Conservation (phyloP, 768 basidiomycete genomes). For the Pleurotus eryngii region DNA sequence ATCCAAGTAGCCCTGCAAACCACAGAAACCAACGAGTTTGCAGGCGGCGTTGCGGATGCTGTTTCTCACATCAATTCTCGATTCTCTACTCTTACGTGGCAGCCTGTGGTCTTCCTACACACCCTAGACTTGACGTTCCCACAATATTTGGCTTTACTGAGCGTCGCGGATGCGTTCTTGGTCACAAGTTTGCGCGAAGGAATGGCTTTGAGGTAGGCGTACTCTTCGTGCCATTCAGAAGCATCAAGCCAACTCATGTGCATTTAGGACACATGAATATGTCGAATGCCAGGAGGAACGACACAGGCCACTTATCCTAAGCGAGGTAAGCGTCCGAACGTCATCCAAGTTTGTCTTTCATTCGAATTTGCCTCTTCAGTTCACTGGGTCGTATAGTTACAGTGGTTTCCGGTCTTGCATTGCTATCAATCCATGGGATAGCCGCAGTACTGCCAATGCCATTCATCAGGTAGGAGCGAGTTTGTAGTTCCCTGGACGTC, state of each 20-base stretch:
- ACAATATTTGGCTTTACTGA: constrained; percentile 81
- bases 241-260: too few species aligned
- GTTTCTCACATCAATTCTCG: constrained; percentile 80
- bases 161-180: constrained; percentile 81
- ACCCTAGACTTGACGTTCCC: constrained; percentile 82
- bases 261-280: constrained; percentile 64
- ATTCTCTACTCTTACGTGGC: constrained; percentile 83
- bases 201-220: constrained; percentile 58
- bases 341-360: too few species aligned
- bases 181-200: constrained; percentile 84
- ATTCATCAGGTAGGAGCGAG: constrained; percentile 61
- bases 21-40: constrained; percentile 69
- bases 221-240: background rate
- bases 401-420: constrained; percentile 86
- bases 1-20: constrained; percentile 88
- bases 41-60: constrained; percentile 69
- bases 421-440: constrained; percentile 84
- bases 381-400: constrained; percentile 84
- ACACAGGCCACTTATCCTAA: constrained; percentile 70
- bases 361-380: constrained; percentile 36
- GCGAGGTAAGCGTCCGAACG: constrained; percentile 50
- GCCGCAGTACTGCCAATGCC: constrained; percentile 77
- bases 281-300: constrained; percentile 80
- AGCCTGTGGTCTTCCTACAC: constrained; percentile 83
- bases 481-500: too few species aligned